Evolutionary conservation across 2,329 filamentous ascomycete species (phyloP).

Genomic region (Lecanicillium sp.): DNA sequence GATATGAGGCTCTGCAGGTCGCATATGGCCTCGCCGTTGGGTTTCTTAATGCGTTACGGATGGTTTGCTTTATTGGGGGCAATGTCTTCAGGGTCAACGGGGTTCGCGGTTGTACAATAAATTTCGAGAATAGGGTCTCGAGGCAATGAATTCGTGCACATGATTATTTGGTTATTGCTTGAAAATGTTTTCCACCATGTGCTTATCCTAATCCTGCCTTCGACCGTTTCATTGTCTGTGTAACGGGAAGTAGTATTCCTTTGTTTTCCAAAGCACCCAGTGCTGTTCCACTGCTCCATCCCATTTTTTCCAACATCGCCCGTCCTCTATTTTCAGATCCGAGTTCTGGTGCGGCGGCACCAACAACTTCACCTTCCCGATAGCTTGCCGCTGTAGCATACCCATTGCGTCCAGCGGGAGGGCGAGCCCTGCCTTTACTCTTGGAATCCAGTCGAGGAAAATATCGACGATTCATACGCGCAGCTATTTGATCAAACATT

Average conservation of each 20-base stretch:
- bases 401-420: slow-evolving; percentile 12
- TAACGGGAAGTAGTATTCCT: slow-evolving; percentile 78
- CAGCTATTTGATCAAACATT: slow-evolving; percentile 40
- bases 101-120: slow-evolving; percentile 69
- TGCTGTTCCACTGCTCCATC: slow-evolving; percentile 81
- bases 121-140: slow-evolving; percentile 54
- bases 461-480: slow-evolving; percentile 42
- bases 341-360: slow-evolving; percentile 75
- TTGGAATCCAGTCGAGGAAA: slow-evolving; percentile 43
- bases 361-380: slow-evolving; percentile 81
- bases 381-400: slow-evolving; percentile 48
- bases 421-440: slow-evolving; percentile 24
- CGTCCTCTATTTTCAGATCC: slow-evolving; percentile 75
- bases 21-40: slow-evolving; percentile 23
- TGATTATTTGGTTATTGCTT: slow-evolving; percentile 31
- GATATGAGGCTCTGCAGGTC: slow-evolving; percentile 41
- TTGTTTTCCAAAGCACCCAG: slow-evolving; percentile 77
- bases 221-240: slow-evolving; percentile 77
- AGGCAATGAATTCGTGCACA: slow-evolving; percentile 55
- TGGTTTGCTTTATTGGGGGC: slow-evolving; percentile 58
- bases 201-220: slow-evolving; percentile 71
- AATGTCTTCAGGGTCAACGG: slow-evolving; percentile 63
- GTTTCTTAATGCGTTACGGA: slow-evolving; percentile 69
- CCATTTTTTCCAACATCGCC: slow-evolving; percentile 92
- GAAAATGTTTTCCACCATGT: slow-evolving; percentile 12